Evolutionary conservation across 306 rosid genomes (phyloP).

Genomic region (Lathyrus tuberosus): DNA sequence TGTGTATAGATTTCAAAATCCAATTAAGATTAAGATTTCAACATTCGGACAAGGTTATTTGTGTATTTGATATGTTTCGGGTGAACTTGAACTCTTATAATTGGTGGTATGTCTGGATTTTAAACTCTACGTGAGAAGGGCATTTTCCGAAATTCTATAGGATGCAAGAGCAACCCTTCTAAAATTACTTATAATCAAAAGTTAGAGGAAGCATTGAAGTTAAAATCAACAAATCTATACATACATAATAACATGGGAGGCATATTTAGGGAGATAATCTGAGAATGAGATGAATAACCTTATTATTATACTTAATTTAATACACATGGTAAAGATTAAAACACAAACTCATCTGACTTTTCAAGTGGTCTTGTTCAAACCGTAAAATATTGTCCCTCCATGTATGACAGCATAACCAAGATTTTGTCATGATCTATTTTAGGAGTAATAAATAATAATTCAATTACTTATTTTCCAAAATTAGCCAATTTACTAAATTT

Average conservation of each 20-base stretch:
- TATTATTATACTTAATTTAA: too few relatives aligned
- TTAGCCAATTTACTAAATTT: constrained; percentile 17
- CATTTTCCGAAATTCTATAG: too few relatives aligned
- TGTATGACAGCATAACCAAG: background rate
- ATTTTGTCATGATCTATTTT: background rate
- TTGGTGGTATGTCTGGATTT: too few relatives aligned
- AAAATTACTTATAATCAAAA: background rate
- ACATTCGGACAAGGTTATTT: too few relatives aligned
- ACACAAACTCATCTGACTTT: background rate
- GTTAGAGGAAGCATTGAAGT: too few relatives aligned
- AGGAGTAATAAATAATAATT: background rate
- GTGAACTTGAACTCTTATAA: too few relatives aligned
- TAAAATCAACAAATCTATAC: background rate
- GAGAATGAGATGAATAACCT: background rate
- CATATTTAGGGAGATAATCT: background rate
- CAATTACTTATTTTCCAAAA: background rate
- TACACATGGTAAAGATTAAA: background rate
- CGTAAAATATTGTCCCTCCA: background rate
- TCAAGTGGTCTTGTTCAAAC: too few relatives aligned
- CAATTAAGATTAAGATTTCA: too few relatives aligned
- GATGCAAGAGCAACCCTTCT: too few relatives aligned
- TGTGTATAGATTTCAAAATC: too few relatives aligned
- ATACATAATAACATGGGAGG: background rate
- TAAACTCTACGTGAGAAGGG: too few relatives aligned
- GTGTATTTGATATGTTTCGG: too few relatives aligned